Conservation (phyloP, 208 protist genomes). For the Hexamita inflata region DNA sequence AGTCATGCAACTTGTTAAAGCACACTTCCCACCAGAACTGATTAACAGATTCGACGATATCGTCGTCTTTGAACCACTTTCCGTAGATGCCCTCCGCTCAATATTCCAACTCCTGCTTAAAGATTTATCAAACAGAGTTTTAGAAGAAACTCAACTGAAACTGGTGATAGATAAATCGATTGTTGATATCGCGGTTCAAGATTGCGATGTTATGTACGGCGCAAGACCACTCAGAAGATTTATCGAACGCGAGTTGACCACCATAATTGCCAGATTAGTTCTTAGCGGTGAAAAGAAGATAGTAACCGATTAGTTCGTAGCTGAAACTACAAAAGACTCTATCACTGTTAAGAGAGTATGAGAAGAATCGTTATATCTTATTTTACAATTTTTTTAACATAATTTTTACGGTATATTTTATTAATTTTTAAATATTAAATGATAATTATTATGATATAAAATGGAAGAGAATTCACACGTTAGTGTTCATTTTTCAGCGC, state of each 20-base stretch:
- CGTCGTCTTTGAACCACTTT: slow-evolving; percentile 27
- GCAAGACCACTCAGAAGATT: slow-evolving; percentile 25
- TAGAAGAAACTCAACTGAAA: background rate
- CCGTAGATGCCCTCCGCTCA: background rate
- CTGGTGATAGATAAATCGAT: background rate
- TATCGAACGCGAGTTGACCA: slow-evolving; percentile 29
- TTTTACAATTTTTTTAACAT: no score
- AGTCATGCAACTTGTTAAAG: slow-evolving; percentile 4
- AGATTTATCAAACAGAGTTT: background rate
- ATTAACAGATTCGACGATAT: slow-evolving; percentile 30
- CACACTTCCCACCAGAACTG: slow-evolving; percentile 11
- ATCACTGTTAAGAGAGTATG: no score
- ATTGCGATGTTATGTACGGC: slow-evolving; percentile 8
- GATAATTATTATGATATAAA: no score
- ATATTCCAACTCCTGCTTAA: background rate
- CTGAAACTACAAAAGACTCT: no score
- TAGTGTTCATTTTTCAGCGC: no score
- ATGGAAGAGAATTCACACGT: no score
- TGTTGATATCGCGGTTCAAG: background rate
- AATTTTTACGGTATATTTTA: no score
- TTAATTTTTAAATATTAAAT: no score
- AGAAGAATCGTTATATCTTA: no score
- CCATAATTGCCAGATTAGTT: slow-evolving; percentile 1
- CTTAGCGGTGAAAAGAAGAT: no score
- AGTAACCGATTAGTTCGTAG: no score